Conservation (phyloP, 306 rosid genomes). For the Casuarina cunninghamiana region DNA sequence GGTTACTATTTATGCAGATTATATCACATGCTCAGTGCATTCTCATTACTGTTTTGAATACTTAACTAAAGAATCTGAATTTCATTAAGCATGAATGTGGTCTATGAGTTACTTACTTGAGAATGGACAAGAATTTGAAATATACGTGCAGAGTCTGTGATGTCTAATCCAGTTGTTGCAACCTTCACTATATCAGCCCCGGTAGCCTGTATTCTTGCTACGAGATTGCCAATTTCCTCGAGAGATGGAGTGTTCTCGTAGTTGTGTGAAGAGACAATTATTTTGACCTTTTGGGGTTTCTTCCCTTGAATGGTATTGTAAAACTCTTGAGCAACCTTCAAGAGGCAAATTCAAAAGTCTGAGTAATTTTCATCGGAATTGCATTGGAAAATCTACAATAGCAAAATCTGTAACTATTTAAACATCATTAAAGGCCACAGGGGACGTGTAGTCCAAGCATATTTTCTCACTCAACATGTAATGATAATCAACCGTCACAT, state of each 20-base stretch:
- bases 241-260: slow-evolving; percentile 52
- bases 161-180: slow-evolving; percentile 67
- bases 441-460: not conserved
- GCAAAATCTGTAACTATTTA: not conserved
- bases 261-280: slow-evolving; percentile 73
- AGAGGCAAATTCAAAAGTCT: slow-evolving; percentile 8
- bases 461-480: not conserved
- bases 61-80: not conserved
- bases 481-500: not conserved
- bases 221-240: slow-evolving; percentile 60
- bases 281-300: slow-evolving; percentile 52
- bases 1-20: not conserved
- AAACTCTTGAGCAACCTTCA: slow-evolving; percentile 61
- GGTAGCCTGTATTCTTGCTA: slow-evolving; percentile 56
- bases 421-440: not conserved
- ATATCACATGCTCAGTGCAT: not conserved
- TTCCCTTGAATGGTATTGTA: slow-evolving; percentile 38
- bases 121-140: slow-evolving; percentile 58
- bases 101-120: slow-evolving; percentile 41
- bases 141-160: slow-evolving; percentile 52
- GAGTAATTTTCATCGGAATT: slow-evolving; percentile 9
- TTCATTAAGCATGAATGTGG: not conserved
- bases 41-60: not conserved
- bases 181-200: slow-evolving; percentile 74
- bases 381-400: not conserved